Percentiles rank a stretch among this genome's conserved stretches.
Conservation (phyloP, 2,329 filamentous ascomycete genomes). For the Fusarium praegraminearum region DNA sequence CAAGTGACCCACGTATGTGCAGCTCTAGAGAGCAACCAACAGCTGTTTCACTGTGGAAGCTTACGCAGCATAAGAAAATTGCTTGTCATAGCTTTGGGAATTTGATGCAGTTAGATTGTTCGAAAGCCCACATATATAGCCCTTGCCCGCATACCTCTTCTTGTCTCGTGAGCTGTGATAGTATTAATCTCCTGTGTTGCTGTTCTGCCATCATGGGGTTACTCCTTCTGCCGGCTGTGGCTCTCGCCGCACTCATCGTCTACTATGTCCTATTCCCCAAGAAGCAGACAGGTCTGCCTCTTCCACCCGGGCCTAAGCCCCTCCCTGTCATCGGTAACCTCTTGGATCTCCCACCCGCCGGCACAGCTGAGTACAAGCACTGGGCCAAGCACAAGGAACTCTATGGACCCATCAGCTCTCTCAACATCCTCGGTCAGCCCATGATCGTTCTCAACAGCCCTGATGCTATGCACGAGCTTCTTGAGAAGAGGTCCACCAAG, state of each 20-base stretch:
- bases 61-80: conserved; percentile 18
- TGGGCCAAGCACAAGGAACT: conserved; percentile 57
- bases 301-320: conserved; percentile 63
- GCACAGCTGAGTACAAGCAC: conserved; percentile 53
- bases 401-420: conserved; percentile 55
- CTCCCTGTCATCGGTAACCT: conserved; percentile 64
- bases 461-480: conserved; percentile 52
- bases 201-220: conserved; percentile 17
- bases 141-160: neutral
- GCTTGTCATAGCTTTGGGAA: neutral
- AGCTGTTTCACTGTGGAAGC: conserved; percentile 17
- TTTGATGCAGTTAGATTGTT: neutral
- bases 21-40: conserved; percentile 4
- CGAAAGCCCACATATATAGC: conserved; percentile 13
- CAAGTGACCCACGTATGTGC: conserved; percentile 7
- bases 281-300: conserved; percentile 7
- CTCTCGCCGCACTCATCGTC: conserved; percentile 16
- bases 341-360: conserved; percentile 57
- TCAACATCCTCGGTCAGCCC: conserved; percentile 56
- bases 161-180: neutral
- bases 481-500: conserved; percentile 52
- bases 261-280: conserved; percentile 24
- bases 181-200: neutral
- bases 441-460: conserved; percentile 57
- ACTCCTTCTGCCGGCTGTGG: conserved; percentile 25